These are phyloP conservation scores for Lentinula detonsa DNA, from an alignment of 768 basidiomycete species.

Conservation along the genomic window DNA sequence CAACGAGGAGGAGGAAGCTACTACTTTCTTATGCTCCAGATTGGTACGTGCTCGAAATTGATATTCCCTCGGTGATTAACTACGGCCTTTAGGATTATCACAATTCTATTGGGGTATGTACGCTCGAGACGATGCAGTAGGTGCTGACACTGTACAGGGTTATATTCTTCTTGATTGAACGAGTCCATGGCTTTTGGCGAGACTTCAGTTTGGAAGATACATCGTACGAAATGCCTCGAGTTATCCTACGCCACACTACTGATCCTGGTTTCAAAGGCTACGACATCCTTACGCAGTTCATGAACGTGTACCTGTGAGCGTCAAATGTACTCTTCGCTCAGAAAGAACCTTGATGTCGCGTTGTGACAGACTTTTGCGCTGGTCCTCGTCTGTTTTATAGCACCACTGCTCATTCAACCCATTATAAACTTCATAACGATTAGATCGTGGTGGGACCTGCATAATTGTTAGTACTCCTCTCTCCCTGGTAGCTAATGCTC, in stretches of 20 bases:
- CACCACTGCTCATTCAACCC: conserved; percentile 67
- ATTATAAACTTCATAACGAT: conserved; percentile 66
- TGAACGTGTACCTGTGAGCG: conserved; percentile 67
- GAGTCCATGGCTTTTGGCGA: conserved; percentile 67
- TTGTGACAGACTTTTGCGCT: conserved; percentile 37
- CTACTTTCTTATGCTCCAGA: conserved; percentile 68
- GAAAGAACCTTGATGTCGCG: background rate
- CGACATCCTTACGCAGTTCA: conserved; percentile 52
- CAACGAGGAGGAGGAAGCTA: conserved; percentile 33
- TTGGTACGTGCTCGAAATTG: conserved; percentile 42
- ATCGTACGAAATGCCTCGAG: conserved; percentile 41
- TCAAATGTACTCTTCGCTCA: conserved; percentile 7
- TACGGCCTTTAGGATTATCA: conserved; percentile 48
- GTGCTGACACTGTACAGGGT: conserved; percentile 30
- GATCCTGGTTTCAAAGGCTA: conserved; percentile 20
- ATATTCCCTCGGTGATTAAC: background rate
- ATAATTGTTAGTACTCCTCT: conserved; percentile 45
- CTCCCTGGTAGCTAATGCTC: background rate
- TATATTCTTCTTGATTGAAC: conserved; percentile 56
- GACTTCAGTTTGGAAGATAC: conserved; percentile 76
- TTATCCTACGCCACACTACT: background rate
- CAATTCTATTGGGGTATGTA: conserved; percentile 59
- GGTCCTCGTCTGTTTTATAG: conserved; percentile 47
- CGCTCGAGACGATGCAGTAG: background rate
- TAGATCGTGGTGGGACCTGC: conserved; percentile 87